Percentiles rank a stretch among this genome's conserved stretches.
Evolutionary conservation across 2,329 filamentous ascomycete species (phyloP).

Genomic region (Rhynchosporium graminicola): DNA sequence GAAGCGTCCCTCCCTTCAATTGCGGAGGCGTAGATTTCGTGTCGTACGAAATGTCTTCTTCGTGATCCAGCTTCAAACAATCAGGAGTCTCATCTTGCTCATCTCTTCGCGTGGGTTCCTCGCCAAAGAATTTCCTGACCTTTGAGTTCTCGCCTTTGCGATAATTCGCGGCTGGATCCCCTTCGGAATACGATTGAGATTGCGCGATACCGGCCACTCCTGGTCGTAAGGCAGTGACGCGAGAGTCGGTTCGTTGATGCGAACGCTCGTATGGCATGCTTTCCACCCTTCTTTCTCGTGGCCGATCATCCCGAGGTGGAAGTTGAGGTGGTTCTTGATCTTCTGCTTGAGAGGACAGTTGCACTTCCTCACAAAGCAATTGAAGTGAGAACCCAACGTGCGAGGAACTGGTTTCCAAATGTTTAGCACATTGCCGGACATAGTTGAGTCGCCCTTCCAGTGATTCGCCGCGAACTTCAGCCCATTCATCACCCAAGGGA

Average conservation of each 20-base stretch:
- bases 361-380: constrained; percentile 80
- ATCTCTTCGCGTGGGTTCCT: constrained; percentile 49
- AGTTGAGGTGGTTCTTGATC: constrained; percentile 43
- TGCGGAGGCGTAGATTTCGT: constrained; percentile 72
- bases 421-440: constrained; percentile 73
- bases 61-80: constrained; percentile 83
- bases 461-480: constrained; percentile 85
- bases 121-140: constrained; percentile 66
- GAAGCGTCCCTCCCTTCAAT: constrained; percentile 85
- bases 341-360: constrained; percentile 49
- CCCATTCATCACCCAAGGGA: constrained; percentile 92
- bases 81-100: constrained; percentile 72
- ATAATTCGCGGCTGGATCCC: constrained; percentile 49
- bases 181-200: constrained; percentile 65
- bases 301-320: constrained; percentile 42
- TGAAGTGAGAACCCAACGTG: constrained; percentile 88
- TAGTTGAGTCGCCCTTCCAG: constrained; percentile 83
- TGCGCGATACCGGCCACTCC: constrained; percentile 34
- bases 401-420: constrained; percentile 82
- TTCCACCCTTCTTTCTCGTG: constrained; percentile 56
- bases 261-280: constrained; percentile 56
- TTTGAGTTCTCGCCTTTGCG: constrained; percentile 64
- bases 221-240: constrained; percentile 38
- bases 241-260: constrained; percentile 60
- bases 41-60: constrained; percentile 88